A percentile compares a stretch with the other conserved stretches of the same genome.
These are phyloP conservation scores for Fragaria ananassa DNA, from an alignment of 306 rosid species.

Conservation along the genomic window DNA sequence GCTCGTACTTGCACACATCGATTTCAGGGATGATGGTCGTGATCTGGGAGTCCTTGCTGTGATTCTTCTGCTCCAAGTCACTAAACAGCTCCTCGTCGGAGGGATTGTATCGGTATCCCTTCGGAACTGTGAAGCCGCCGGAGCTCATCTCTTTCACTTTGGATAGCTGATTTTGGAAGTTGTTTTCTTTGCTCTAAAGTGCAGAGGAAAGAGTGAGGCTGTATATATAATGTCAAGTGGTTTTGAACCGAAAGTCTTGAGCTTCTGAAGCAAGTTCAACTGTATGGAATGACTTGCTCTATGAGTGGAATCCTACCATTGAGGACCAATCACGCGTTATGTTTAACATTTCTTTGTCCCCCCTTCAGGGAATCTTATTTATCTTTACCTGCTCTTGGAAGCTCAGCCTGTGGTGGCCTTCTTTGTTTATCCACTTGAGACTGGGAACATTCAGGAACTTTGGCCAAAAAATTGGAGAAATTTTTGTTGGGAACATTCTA, in stretches of 20 bases:
- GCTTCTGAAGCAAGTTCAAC: not conserved
- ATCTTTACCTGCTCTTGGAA: not conserved
- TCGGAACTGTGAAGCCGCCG: not conserved
- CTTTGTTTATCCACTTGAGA: slow-evolving; percentile 29
- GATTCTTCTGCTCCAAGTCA: slow-evolving; percentile 35
- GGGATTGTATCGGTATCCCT: slow-evolving; percentile 55
- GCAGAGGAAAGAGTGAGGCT: not conserved
- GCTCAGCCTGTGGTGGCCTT: not conserved
- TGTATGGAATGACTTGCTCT: not conserved
- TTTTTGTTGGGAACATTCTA: too few relatives aligned
- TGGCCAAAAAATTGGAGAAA: too few relatives aligned
- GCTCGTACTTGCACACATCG: slow-evolving; percentile 44
- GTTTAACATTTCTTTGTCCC: not conserved
- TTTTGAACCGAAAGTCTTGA: not conserved
- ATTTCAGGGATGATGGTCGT: slow-evolving; percentile 30
- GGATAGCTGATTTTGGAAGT: not conserved
- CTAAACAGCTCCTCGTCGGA: slow-evolving; percentile 53
- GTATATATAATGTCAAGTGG: not conserved
- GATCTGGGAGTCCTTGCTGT: not conserved
- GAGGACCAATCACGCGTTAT: not conserved
- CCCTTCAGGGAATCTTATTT: not conserved
- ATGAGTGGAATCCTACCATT: not conserved
- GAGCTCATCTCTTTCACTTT: slow-evolving; percentile 8
- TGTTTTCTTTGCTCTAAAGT: not conserved
- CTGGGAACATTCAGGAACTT: too few relatives aligned